Conservation (phyloP, 352 stramenopile genomes). For the Globisporangium nodosum region DNA sequence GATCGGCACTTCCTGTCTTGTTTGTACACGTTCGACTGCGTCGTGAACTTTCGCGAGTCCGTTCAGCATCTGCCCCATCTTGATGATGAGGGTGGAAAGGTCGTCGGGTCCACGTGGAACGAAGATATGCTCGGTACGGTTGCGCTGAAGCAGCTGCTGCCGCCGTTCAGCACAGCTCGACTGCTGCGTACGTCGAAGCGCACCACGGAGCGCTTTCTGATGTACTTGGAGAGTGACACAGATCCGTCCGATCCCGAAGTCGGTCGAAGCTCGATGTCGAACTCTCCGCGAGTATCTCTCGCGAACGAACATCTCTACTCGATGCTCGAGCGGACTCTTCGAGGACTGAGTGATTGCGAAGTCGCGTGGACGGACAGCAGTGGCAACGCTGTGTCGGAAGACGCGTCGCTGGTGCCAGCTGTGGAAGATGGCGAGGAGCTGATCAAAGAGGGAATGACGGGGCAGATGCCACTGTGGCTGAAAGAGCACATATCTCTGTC, state of each 20-base stretch:
- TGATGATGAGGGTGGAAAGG: constrained; percentile 22
- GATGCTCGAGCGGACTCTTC: constrained; percentile 79
- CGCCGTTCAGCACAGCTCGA: constrained; percentile 81
- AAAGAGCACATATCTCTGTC: constrained; percentile 38
- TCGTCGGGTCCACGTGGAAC: constrained; percentile 57
- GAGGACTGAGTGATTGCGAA: constrained; percentile 77
- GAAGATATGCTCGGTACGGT: constrained; percentile 36
- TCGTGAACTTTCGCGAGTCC: constrained; percentile 55
- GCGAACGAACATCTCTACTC: constrained; percentile 82
- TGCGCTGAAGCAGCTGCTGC: constrained; percentile 48
- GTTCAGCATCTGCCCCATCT: constrained; percentile 32
- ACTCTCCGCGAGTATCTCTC: constrained; percentile 20
- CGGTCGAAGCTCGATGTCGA: not conserved
- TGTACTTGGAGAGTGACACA: constrained; percentile 64
- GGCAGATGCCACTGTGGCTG: constrained; percentile 72
- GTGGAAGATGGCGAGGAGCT: constrained; percentile 32
- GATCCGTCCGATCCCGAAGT: constrained; percentile 4
- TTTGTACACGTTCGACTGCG: constrained; percentile 73
- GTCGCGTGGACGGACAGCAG: constrained; percentile 81
- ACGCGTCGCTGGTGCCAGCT: constrained; percentile 6
- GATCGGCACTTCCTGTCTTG: constrained; percentile 79
- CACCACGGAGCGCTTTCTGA: constrained; percentile 77
- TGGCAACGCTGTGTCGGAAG: constrained; percentile 26
- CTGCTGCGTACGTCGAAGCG: constrained; percentile 59
- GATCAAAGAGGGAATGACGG: constrained; percentile 36